Base-by-base conservation (phyloP, 2,329 filamentous ascomycete species). In the Fusarium virguliforme region DNA sequence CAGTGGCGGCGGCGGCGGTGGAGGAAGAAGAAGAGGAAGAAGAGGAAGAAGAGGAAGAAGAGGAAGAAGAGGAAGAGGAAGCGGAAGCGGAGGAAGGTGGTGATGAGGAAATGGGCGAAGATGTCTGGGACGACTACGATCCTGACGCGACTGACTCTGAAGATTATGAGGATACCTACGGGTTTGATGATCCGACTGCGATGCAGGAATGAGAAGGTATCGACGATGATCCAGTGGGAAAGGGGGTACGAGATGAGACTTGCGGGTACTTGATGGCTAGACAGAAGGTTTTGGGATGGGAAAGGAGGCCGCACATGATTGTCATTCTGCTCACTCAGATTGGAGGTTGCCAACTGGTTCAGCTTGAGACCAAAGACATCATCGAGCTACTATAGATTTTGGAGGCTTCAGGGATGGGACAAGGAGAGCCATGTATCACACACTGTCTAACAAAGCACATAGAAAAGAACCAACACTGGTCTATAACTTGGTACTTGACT, bases 11-110 rank as follows among this genome's bases (percentile, higher is more conserved):
- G 7, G 6, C n/a, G n/a, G 13, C 8, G 22, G 65, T 57, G n/a
- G 63, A 67, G 15, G 65, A 59, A 4, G 63, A 58, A 6, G 73
- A 72, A 6, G 61, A 64, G 6, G 55, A 60, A 37, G 30, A 26
- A 13, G 46, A 35, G 1, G 58, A 57, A 15, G 38, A 37, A 12
- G 67, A 60, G 3, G 51, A 64, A 3, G 60, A 64, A 2, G 63
- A 61, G 7, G 64, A 37, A 6, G 50, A 46, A 24, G 32, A 65
- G 12, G 51, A 43, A 32, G 10, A 8, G 3, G 18, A 50, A 26
- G 30, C 18, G 18, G 61, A 58, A 8, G 28, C 1, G 7, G 41
- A 46, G 4, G 54, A 67, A 13, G 32, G 28, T 18, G 37, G 43
- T 10, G 50, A 51, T 9, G 43, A 43, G 2, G 51, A 43, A 34